A percentile compares a stretch with the other conserved stretches of the same genome.
Conservation (phyloP, 2,329 filamentous ascomycete genomes). For the Colletotrichum liriopes region DNA sequence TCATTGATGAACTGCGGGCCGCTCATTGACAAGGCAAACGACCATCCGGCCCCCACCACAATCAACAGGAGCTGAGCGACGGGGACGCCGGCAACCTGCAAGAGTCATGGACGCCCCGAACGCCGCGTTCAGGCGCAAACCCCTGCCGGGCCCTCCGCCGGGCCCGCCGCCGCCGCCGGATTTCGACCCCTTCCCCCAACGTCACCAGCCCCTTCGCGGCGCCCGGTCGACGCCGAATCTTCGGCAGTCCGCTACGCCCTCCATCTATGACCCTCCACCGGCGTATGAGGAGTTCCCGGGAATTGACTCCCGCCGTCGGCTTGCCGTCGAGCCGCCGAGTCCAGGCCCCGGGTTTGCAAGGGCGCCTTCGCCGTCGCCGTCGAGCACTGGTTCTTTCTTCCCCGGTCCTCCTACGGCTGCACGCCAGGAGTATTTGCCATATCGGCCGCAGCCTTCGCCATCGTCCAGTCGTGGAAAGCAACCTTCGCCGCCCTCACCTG, state of each 20-base stretch:
- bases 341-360: background rate
- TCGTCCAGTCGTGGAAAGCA: background rate
- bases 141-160: constrained; percentile 38
- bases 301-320: constrained; percentile 16
- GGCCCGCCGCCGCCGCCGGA: constrained; percentile 38
- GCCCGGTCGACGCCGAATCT: constrained; percentile 39
- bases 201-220: constrained; percentile 25
- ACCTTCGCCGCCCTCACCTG: background rate
- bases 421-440: background rate
- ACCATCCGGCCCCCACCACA: background rate
- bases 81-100: background rate
- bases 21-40: background rate
- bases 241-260: constrained; percentile 20
- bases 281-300: constrained; percentile 39
- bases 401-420: background rate
- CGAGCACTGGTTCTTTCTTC: constrained; percentile 1
- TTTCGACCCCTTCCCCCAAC: constrained; percentile 38
- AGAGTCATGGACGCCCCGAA: constrained; percentile 35
- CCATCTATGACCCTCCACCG: constrained; percentile 26
- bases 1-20: background rate
- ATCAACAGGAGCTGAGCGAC: constrained; percentile 1
- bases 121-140: constrained; percentile 33
- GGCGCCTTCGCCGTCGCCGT: background rate
- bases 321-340: constrained; percentile 4
- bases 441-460: background rate